Conservation (phyloP, 352 stramenopile species). For the Phytophthora ramorum region DNA sequence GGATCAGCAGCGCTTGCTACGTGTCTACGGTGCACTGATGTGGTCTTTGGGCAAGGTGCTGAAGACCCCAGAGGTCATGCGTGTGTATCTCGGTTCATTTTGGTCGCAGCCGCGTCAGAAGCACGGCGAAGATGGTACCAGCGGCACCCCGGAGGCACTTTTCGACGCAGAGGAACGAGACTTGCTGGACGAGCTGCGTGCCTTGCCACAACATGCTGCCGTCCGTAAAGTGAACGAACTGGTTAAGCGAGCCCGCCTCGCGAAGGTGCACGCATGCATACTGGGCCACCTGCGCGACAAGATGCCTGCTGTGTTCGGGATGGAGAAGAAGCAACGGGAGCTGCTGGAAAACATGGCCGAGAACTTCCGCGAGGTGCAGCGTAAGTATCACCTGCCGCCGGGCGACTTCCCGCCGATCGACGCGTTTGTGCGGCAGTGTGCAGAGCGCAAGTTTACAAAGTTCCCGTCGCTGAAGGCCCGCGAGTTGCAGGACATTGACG, state of each 20-base stretch:
- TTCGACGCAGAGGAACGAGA: slow-evolving; percentile 98
- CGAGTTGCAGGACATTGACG: slow-evolving; percentile 97
- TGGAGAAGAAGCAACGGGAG: slow-evolving; percentile 97
- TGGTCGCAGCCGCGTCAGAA: slow-evolving; percentile 92
- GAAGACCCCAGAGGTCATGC: slow-evolving; percentile 97
- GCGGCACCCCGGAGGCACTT: slow-evolving; percentile 63
- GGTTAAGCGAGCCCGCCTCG: slow-evolving; percentile 95
- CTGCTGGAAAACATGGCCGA: slow-evolving; percentile 95
- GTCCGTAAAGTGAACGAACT: slow-evolving; percentile 96
- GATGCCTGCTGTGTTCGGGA: slow-evolving; percentile 97
- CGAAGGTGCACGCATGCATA: slow-evolving; percentile 98
- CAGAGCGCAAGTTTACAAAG: slow-evolving; percentile 90
- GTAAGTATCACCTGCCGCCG: slow-evolving; percentile 96
- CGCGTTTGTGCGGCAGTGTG: slow-evolving; percentile 85
- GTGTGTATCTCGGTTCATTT: slow-evolving; percentile 98
- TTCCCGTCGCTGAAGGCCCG: slow-evolving; percentile 95
- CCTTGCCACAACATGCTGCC: slow-evolving; percentile 96
- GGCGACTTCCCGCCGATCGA: slow-evolving; percentile 95
- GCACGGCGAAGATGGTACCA: slow-evolving; percentile 84
- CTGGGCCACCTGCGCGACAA: slow-evolving; percentile 96
- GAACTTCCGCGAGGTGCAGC: slow-evolving; percentile 97
- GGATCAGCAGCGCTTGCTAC: slow-evolving; percentile 97
- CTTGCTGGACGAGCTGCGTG: slow-evolving; percentile 96
- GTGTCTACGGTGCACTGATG: slow-evolving; percentile 97
- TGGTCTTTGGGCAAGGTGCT: slow-evolving; percentile 99